Evolutionary conservation across 2,329 filamentous ascomycete genomes (phyloP).

Genomic region (Rugonectria rugulosa): DNA sequence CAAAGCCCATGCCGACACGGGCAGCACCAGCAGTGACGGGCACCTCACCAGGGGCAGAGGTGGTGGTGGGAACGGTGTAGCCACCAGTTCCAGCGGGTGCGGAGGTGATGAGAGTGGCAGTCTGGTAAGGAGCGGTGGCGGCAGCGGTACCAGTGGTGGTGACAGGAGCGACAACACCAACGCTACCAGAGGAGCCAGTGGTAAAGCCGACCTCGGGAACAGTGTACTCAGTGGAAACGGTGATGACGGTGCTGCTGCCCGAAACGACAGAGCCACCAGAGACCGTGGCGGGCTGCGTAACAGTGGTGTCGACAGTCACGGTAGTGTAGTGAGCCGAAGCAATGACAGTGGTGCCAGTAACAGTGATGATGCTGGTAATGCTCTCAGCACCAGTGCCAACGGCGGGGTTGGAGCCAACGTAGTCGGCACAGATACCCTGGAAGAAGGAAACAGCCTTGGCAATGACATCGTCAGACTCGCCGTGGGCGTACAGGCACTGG

Average conservation of each 20-base stretch:
- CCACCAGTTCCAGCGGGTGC: slow-evolving; percentile 43
- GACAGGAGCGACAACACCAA: slow-evolving; percentile 37
- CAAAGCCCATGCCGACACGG: slow-evolving; percentile 55
- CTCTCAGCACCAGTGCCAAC: slow-evolving; percentile 79
- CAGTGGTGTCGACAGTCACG: slow-evolving; percentile 55
- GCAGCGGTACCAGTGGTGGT: slow-evolving; percentile 52
- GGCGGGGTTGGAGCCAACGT: slow-evolving; percentile 79
- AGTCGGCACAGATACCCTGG: slow-evolving; percentile 86
- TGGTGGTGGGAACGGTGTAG: slow-evolving; percentile 44
- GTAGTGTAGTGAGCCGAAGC: slow-evolving; percentile 59
- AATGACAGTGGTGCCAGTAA: slow-evolving; percentile 60
- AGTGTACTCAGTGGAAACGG: slow-evolving; percentile 59
- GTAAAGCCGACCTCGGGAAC: slow-evolving; percentile 63
- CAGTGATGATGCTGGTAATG: slow-evolving; percentile 67
- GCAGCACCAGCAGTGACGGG: slow-evolving; percentile 50
- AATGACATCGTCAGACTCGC: slow-evolving; percentile 70
- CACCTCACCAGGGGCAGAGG: slow-evolving; percentile 44
- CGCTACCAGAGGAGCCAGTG: slow-evolving; percentile 39
- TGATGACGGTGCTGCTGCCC: slow-evolving; percentile 55
- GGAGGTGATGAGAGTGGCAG: slow-evolving; percentile 36
- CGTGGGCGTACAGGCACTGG: slow-evolving; percentile 81
- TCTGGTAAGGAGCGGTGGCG: slow-evolving; percentile 37
- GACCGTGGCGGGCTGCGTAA: slow-evolving; percentile 60
- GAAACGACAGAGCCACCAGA: slow-evolving; percentile 56
- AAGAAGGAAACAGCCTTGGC: slow-evolving; percentile 80